Percentiles rank a stretch among this genome's conserved stretches.
phyloP scores from a whole-genome alignment of 805 yeast genomes.

The Henningerozyma blattae region DNA sequence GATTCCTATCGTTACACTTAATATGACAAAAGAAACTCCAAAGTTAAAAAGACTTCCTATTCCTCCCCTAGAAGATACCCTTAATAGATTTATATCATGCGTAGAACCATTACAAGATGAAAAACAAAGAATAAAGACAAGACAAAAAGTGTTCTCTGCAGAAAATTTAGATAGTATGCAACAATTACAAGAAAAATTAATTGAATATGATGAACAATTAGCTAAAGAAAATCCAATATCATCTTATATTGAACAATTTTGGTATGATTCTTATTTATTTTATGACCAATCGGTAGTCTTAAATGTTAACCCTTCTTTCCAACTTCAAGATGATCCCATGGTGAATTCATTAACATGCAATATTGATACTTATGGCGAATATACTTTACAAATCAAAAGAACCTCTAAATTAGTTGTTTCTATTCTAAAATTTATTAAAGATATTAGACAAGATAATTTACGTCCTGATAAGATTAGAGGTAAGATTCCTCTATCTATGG shows the following conservation, averaged over 20 bases:
- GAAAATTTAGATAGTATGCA: slow-evolving; percentile 28
- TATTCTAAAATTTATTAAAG: slow-evolving; percentile 67
- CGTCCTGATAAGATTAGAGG: slow-evolving; percentile 58
- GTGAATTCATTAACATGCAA: slow-evolving; percentile 5
- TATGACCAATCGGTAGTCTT: slow-evolving; percentile 88
- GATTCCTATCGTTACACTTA: neutral
- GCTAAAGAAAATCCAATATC: slow-evolving; percentile 50
- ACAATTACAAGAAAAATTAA: slow-evolving; percentile 45
- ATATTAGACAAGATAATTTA: slow-evolving; percentile 61
- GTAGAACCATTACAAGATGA: slow-evolving; percentile 76
- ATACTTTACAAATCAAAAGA: slow-evolving; percentile 49
- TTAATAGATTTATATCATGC: slow-evolving; percentile 50
- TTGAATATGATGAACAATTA: slow-evolving; percentile 50
- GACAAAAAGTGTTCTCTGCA: slow-evolving; percentile 29
- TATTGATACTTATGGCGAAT: slow-evolving; percentile 24
- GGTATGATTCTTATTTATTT: slow-evolving; percentile 84
- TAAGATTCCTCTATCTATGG: slow-evolving; percentile 69
- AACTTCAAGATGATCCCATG: slow-evolving; percentile 86
- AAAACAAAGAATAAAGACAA: slow-evolving; percentile 51
- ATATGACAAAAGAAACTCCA: neutral
- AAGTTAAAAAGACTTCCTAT: slow-evolving; percentile 47
- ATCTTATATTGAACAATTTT: slow-evolving; percentile 84
- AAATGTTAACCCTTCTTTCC: slow-evolving; percentile 80
- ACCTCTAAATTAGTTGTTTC: slow-evolving; percentile 73
- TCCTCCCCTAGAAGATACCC: slow-evolving; percentile 60